Percentiles rank a stretch among this genome's conserved stretches.
Evolutionary conservation across 2,329 filamentous ascomycete species (phyloP).

Genomic region (Colletotrichum endophyticum): DNA sequence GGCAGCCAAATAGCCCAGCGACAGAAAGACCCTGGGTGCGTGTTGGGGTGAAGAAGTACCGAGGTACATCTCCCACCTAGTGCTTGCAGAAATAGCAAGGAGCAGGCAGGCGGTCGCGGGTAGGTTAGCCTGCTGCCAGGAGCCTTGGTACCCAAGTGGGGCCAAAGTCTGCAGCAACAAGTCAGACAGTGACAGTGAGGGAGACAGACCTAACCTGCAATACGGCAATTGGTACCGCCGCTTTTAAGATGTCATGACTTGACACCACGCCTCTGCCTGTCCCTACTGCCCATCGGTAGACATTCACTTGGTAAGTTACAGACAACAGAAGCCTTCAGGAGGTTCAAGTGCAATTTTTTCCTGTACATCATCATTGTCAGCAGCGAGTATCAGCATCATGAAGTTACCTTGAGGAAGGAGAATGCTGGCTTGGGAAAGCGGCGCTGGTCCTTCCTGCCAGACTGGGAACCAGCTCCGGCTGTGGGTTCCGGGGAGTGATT

Average conservation of each 20-base stretch:
- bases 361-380: not conserved
- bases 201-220: not conserved
- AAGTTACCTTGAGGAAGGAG: not conserved
- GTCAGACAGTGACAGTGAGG: not conserved
- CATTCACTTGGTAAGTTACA: not conserved
- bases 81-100: not conserved
- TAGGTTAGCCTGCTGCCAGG: not conserved
- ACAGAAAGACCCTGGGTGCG: constrained; percentile 7
- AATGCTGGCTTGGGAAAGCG: not conserved
- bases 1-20: not conserved
- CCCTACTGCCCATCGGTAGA: not conserved
- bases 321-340: not conserved
- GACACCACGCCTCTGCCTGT: not conserved
- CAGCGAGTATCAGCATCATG: not conserved
- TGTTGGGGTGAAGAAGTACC: not conserved
- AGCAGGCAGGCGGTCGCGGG: not conserved
- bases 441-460: not conserved
- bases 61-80: not conserved
- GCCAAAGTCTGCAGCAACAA: not conserved
- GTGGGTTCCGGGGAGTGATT: constrained; percentile 1
- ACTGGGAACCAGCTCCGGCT: not conserved
- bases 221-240: not conserved
- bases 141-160: not conserved
- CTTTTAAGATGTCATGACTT: not conserved
- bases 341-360: not conserved